phyloP scores from a whole-genome alignment of 768 basidiomycete species.

The Auricularia auricula-judae region DNA sequence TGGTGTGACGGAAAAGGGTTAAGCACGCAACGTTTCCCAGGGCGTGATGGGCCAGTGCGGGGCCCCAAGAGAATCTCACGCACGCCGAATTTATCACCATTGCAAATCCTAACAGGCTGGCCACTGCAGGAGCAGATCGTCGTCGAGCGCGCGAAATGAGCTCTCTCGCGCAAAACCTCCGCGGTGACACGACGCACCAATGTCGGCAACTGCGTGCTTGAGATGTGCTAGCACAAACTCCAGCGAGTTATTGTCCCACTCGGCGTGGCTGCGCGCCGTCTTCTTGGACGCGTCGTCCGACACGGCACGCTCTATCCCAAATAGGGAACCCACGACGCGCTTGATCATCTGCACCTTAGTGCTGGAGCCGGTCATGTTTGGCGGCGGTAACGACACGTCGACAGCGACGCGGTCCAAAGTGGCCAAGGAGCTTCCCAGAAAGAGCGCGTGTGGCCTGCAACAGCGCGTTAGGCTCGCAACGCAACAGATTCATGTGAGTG shows the following conservation, averaged over 20 bases:
- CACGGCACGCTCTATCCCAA: slow-evolving; percentile 12
- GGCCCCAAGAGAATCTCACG: slow-evolving; percentile 15
- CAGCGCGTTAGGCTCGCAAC: not conserved
- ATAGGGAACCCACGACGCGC: slow-evolving; percentile 8
- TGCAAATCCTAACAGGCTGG: slow-evolving; percentile 65
- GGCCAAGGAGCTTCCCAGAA: slow-evolving; percentile 76
- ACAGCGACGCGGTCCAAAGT: slow-evolving; percentile 63
- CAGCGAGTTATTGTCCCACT: slow-evolving; percentile 45
- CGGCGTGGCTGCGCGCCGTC: slow-evolving; percentile 14
- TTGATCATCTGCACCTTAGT: slow-evolving; percentile 9
- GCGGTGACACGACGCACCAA: slow-evolving; percentile 26
- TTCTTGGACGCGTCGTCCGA: not conserved
- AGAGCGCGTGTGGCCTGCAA: slow-evolving; percentile 70
- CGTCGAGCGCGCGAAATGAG: too few relatives aligned
- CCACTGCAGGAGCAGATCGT: slow-evolving; percentile 5
- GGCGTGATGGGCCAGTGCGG: too few relatives aligned
- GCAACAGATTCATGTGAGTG: not conserved
- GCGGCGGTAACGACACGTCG: slow-evolving; percentile 15
- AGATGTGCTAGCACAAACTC: slow-evolving; percentile 52
- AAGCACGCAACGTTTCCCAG: too few relatives aligned
- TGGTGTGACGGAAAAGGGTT: slow-evolving; percentile 14
- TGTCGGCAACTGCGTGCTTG: slow-evolving; percentile 53
- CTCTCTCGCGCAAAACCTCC: too few relatives aligned
- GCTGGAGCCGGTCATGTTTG: slow-evolving; percentile 15
- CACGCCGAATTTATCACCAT: slow-evolving; percentile 80